Evolutionary conservation across 169 alveolate genomes (phyloP).

Genomic region (Plasmodium cynomolgi): DNA sequence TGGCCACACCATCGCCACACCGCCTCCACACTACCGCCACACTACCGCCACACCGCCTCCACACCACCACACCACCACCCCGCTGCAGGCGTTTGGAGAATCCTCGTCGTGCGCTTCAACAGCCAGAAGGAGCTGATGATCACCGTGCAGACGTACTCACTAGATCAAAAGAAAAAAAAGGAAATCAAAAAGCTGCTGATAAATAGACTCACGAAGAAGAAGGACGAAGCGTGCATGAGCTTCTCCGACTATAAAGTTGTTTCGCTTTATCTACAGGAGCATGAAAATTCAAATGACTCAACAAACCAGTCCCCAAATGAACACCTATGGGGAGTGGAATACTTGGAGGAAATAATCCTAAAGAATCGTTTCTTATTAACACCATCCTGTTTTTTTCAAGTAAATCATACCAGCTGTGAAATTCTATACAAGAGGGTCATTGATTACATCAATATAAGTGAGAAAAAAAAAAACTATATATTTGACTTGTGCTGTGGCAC

Average conservation of each 20-base stretch:
- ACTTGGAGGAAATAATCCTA: constrained; percentile 54
- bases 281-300: constrained; percentile 68
- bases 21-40: neutral
- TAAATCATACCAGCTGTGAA: constrained; percentile 70
- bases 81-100: constrained; percentile 53
- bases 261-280: constrained; percentile 69
- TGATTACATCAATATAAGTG: constrained; percentile 39
- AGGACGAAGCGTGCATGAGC: constrained; percentile 46
- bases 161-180: constrained; percentile 64
- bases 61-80: neutral
- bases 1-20: neutral
- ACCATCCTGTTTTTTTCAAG: constrained; percentile 76
- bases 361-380: constrained; percentile 64
- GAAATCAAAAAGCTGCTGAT: constrained; percentile 66
- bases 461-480: constrained; percentile 40
- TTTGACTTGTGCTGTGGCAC: constrained; percentile 76
- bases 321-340: constrained; percentile 74
- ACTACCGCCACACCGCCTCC: neutral
- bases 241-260: constrained; percentile 47
- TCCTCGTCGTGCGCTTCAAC: constrained; percentile 57
- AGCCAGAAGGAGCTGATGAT: constrained; percentile 66
- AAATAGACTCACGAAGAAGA: constrained; percentile 56
- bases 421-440: constrained; percentile 60
- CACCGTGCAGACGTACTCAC: constrained; percentile 61
- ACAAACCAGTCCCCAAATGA: constrained; percentile 57